A percentile compares a stretch with the other conserved stretches of the same genome.
phyloP scores from a whole-genome alignment of 345 rosid genomes.

The Litchi chinensis region DNA sequence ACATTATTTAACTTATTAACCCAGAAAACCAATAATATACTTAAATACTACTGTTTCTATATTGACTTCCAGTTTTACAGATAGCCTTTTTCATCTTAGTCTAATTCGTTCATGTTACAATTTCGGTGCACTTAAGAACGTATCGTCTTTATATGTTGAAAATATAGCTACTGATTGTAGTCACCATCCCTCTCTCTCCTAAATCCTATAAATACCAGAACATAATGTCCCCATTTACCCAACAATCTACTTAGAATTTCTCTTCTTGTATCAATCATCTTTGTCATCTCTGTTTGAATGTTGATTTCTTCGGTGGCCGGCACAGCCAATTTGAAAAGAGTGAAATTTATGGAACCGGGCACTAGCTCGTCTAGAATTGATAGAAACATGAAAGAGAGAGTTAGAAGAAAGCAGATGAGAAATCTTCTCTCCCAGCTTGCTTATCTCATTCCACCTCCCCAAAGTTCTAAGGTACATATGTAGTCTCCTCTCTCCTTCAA shows the following conservation, averaged over 20 bases:
- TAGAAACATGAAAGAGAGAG: slow-evolving; percentile 10
- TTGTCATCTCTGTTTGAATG: neutral
- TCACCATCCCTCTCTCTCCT: neutral
- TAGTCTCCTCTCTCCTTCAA: too few species aligned
- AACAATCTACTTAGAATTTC: neutral
- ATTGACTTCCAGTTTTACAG: neutral
- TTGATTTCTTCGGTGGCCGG: neutral
- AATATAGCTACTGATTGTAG: too few species aligned
- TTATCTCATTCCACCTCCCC: neutral
- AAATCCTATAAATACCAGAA: neutral
- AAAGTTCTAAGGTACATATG: neutral
- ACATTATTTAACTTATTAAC: too few species aligned
- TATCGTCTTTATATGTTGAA: neutral
- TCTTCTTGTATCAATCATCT: neutral
- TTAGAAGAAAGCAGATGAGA: slow-evolving; percentile 5
- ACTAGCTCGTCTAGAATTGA: neutral
- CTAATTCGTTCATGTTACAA: neutral
- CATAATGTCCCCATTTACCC: neutral
- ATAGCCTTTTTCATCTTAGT: neutral
- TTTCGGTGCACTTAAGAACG: neutral
- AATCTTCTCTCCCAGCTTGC: neutral
- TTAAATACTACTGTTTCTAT: too few species aligned
- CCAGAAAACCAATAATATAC: too few species aligned
- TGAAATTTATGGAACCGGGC: neutral
- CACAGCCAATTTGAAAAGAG: neutral